These are phyloP conservation scores for Ceratobasidium sp. DNA, from an alignment of 1,284 basidiomycete genomes.

Conservation along the genomic window DNA sequence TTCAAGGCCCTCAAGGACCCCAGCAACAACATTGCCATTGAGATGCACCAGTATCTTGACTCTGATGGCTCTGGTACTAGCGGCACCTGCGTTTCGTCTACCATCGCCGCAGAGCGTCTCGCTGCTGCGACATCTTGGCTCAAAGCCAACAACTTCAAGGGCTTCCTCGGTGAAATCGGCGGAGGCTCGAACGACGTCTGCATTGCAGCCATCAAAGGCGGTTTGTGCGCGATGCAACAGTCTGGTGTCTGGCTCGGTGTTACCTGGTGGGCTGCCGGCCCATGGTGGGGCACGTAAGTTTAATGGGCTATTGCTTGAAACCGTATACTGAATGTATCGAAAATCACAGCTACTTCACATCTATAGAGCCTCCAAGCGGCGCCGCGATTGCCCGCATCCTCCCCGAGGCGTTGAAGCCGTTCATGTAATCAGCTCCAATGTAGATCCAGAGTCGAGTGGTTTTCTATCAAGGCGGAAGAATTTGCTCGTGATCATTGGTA, in stretches of 20 bases:
- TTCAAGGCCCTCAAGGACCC: slow-evolving; percentile 67
- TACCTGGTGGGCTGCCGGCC: slow-evolving; percentile 46
- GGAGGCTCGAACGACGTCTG: slow-evolving; percentile 65
- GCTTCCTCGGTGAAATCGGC: slow-evolving; percentile 72
- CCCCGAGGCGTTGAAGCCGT: slow-evolving; percentile 66
- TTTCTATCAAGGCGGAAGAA: neutral
- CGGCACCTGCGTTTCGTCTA: slow-evolving; percentile 65
- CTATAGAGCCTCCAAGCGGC: slow-evolving; percentile 64
- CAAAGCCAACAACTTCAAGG: slow-evolving; percentile 66
- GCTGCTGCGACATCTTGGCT: slow-evolving; percentile 68
- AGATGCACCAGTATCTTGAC: slow-evolving; percentile 78
- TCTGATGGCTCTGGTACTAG: slow-evolving; percentile 70
- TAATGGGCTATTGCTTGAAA: neutral
- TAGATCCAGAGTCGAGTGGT: neutral
- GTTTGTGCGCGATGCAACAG: slow-evolving; percentile 67
- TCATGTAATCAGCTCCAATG: slow-evolving; percentile 56
- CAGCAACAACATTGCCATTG: slow-evolving; percentile 69
- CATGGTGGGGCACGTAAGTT: slow-evolving; percentile 35
- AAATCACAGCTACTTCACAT: slow-evolving; percentile 35
- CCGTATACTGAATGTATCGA: neutral
- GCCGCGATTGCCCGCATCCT: slow-evolving; percentile 63
- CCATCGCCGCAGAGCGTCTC: slow-evolving; percentile 68
- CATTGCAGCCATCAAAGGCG: slow-evolving; percentile 65
- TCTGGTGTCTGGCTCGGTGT: slow-evolving; percentile 68
- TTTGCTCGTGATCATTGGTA: neutral